phyloP scores from a whole-genome alignment of 352 stramenopile species.

The Phytophthora brassicae region DNA sequence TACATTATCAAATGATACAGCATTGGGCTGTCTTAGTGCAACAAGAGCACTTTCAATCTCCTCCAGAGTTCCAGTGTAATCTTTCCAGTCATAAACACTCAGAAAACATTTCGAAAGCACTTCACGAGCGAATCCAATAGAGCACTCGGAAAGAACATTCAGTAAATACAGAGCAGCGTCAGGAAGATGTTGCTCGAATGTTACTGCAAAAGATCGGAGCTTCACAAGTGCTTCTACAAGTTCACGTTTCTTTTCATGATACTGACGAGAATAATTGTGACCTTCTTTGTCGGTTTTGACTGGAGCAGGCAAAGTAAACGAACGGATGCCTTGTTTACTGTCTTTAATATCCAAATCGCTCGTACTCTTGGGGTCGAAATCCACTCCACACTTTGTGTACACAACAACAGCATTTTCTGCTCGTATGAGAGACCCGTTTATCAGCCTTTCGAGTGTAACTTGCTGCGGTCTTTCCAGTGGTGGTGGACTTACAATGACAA shows the following conservation, averaged over 20 bases:
- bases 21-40: background rate
- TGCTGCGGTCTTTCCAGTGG: slow-evolving; percentile 17
- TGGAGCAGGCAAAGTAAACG: slow-evolving; percentile 17
- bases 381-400: slow-evolving; percentile 25
- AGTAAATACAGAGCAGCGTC: slow-evolving; percentile 10
- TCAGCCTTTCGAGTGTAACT: slow-evolving; percentile 5
- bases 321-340: slow-evolving; percentile 15
- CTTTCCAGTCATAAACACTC: background rate
- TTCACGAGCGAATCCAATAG: slow-evolving; percentile 4
- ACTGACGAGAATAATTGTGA: slow-evolving; percentile 15
- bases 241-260: background rate
- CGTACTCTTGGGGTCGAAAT: slow-evolving; percentile 24
- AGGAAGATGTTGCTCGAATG: slow-evolving; percentile 3
- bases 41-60: background rate
- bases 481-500: slow-evolving; percentile 27
- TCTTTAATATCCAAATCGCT: slow-evolving; percentile 17
- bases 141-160: background rate
- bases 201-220: slow-evolving; percentile 3
- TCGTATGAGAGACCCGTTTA: slow-evolving; percentile 23
- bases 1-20: background rate
- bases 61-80: slow-evolving; percentile 1
- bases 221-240: background rate
- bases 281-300: background rate
- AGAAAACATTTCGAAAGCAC: slow-evolving; percentile 12
- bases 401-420: slow-evolving; percentile 26